Conservation (phyloP, 2,329 filamentous ascomycete species). For the Ilyonectria mors-panacis region DNA sequence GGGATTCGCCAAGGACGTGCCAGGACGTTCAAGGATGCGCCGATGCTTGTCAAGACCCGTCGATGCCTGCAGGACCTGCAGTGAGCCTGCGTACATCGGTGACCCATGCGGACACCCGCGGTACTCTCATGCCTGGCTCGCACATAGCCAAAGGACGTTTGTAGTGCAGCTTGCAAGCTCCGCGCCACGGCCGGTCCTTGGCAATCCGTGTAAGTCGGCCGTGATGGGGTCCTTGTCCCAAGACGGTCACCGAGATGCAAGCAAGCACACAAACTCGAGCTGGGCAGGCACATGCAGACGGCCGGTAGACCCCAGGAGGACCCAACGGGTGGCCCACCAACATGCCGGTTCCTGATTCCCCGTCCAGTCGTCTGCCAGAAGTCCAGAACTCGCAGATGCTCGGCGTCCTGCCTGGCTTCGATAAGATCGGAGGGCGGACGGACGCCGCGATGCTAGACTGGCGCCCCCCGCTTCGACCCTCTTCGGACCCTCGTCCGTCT, state of each 20-base stretch:
- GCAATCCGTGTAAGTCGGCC: conserved; percentile 33
- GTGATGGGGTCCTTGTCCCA: conserved; percentile 35
- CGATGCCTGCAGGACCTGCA: neutral
- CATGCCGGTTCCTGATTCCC: conserved; percentile 32
- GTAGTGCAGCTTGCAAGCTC: conserved; percentile 19
- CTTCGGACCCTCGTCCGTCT: conserved; percentile 10
- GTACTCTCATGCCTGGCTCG: no score
- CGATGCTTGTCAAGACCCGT: neutral
- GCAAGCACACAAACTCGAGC: conserved; percentile 17
- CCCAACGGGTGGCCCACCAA: conserved; percentile 23
- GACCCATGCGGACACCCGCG: conserved; percentile 8
- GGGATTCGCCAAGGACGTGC: conserved; percentile 34
- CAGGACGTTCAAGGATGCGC: conserved; percentile 24
- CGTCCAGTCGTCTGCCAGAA: conserved; percentile 3
- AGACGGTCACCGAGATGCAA: conserved; percentile 43
- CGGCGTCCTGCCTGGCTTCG: conserved; percentile 21
- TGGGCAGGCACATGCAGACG: neutral
- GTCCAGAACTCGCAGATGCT: neutral
- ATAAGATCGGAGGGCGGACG: conserved; percentile 34
- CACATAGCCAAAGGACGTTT: neutral
- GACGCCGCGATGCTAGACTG: conserved; percentile 22
- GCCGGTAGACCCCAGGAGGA: conserved; percentile 4
- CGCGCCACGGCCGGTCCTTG: conserved; percentile 40
- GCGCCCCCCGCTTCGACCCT: conserved; percentile 28
- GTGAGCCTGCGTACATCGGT: conserved; percentile 16